Evolutionary conservation across 2,329 filamentous ascomycete species (phyloP).

Genomic region (Talaromyces sp.): DNA sequence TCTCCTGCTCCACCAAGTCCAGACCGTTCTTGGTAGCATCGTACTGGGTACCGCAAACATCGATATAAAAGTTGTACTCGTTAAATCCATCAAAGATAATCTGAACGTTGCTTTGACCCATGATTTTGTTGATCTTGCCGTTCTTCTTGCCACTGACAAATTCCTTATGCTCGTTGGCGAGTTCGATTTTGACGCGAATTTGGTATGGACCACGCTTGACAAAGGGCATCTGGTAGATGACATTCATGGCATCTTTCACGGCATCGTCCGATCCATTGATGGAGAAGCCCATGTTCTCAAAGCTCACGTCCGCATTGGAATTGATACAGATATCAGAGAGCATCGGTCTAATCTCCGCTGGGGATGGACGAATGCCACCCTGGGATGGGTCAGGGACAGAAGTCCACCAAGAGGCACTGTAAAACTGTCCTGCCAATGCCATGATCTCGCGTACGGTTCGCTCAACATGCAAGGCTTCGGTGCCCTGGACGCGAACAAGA

Average conservation of each 20-base stretch:
- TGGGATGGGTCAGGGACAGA: constrained; percentile 66
- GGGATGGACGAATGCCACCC: constrained; percentile 53
- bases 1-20: constrained; percentile 92
- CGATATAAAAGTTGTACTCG: constrained; percentile 99
- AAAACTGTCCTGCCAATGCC: constrained; percentile 93
- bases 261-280: constrained; percentile 95
- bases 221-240: constrained; percentile 87
- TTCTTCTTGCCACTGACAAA: constrained; percentile 99
- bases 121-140: constrained; percentile 99
- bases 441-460: constrained; percentile 93
- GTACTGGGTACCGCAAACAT: constrained; percentile 87
- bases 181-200: constrained; percentile 95
- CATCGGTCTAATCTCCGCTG: constrained; percentile 77
- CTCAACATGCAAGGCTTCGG: constrained; percentile 89
- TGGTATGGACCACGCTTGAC: constrained; percentile 83
- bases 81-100: constrained; percentile 99
- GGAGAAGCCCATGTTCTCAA: constrained; percentile 89
- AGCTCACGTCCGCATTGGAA: constrained; percentile 89
- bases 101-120: constrained; percentile 98
- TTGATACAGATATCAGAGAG: constrained; percentile 93
- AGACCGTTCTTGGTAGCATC: constrained; percentile 92
- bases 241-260: constrained; percentile 89
- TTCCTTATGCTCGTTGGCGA: constrained; percentile 98
- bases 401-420: constrained; percentile 94
- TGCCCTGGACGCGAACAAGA: constrained; percentile 83